Percentiles rank a stretch among this genome's conserved stretches.
These are phyloP conservation scores for Kernera saxatilis DNA, from an alignment of 345 rosid species.

Conservation along the genomic window DNA sequence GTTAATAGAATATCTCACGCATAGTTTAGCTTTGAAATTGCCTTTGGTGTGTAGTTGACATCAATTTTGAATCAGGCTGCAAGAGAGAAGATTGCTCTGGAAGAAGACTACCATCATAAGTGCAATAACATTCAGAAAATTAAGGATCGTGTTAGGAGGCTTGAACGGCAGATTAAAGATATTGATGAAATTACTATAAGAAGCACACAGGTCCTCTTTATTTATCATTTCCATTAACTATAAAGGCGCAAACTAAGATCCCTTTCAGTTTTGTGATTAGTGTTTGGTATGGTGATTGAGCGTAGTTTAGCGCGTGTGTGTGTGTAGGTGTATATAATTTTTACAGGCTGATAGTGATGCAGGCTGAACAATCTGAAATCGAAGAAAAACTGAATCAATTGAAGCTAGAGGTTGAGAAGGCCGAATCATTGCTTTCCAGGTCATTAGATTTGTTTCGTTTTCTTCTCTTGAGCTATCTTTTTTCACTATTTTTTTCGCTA, in stretches of 20 bases:
- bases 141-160: constrained; percentile 36
- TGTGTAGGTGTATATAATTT: neutral
- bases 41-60: neutral
- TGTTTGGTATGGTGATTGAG: neutral
- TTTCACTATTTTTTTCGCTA: neutral
- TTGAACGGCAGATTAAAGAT: constrained; percentile 57
- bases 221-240: neutral
- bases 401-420: constrained; percentile 43
- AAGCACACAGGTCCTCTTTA: constrained; percentile 62
- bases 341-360: constrained; percentile 25
- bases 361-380: constrained; percentile 78
- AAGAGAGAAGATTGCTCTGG: constrained; percentile 53
- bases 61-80: constrained; percentile 48
- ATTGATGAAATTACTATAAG: constrained; percentile 54
- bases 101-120: constrained; percentile 41
- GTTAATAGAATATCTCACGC: neutral
- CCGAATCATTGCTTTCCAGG: constrained; percentile 48
- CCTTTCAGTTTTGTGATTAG: neutral
- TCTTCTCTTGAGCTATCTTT: neutral
- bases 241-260: neutral
- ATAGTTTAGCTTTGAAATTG: neutral
- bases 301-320: neutral
- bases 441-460: constrained; percentile 18
- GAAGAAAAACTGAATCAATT: constrained; percentile 55
- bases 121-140: constrained; percentile 35